These are phyloP conservation scores for Comarum palustre DNA, from an alignment of 306 rosid species.

Conservation along the genomic window DNA sequence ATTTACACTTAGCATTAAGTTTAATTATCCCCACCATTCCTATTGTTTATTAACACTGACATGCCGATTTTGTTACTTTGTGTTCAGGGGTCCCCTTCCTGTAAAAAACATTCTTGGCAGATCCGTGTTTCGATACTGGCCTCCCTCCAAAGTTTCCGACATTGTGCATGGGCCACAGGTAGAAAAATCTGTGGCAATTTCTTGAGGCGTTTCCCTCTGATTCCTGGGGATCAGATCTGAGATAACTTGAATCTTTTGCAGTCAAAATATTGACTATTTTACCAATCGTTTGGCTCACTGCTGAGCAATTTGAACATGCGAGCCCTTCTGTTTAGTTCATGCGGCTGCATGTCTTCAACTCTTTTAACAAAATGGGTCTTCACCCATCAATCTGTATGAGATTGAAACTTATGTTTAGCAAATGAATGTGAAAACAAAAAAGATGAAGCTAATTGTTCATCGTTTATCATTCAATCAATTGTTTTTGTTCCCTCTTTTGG, in stretches of 20 bases:
- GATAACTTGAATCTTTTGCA: constrained; percentile 22
- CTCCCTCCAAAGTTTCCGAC: constrained; percentile 69
- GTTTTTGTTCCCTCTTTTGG: neutral
- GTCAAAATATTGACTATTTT: constrained; percentile 13
- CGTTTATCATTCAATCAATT: constrained; percentile 9
- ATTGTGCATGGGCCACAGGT: constrained; percentile 25
- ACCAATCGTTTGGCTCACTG: constrained; percentile 26
- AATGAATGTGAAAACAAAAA: constrained; percentile 16
- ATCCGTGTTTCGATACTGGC: constrained; percentile 93
- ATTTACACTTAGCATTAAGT: constrained; percentile 17
- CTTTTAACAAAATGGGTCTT: constrained; percentile 31
- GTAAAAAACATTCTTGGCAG: constrained; percentile 79
- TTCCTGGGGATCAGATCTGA: constrained; percentile 24
- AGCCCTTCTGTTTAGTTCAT: neutral
- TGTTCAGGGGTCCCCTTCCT: constrained; percentile 94
- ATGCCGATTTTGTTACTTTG: constrained; percentile 15
- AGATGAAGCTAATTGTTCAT: neutral
- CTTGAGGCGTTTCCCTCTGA: constrained; percentile 44
- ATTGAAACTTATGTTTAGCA: constrained; percentile 5
- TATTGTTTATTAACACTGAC: constrained; percentile 17
- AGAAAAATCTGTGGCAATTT: constrained; percentile 43
- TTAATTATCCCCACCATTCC: neutral
- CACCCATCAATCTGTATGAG: constrained; percentile 19
- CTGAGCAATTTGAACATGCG: constrained; percentile 29
- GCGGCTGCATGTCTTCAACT: constrained; percentile 5